Evolutionary conservation across 441 rosid genomes (phyloP).

Genomic region (Omphalea diandra): DNA sequence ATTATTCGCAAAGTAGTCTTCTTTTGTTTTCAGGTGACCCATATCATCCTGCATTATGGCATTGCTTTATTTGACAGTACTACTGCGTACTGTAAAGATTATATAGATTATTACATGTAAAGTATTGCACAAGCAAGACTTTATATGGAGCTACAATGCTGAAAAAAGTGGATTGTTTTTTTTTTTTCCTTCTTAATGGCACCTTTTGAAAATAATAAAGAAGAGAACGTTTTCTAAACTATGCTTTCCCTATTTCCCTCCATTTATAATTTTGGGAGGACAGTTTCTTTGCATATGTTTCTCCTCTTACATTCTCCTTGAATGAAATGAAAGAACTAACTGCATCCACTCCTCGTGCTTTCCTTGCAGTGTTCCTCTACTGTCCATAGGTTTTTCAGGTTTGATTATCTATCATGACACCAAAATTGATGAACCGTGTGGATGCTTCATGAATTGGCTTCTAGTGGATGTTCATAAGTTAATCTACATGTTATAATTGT

Average conservation of each 20-base stretch:
- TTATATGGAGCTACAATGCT: background rate
- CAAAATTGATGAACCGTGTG: background rate
- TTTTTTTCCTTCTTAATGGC: background rate
- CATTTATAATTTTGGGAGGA: background rate
- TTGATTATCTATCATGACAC: background rate
- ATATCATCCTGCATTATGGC: background rate
- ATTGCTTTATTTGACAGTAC: background rate
- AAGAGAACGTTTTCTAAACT: background rate
- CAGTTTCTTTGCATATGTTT: background rate
- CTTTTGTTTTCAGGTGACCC: background rate
- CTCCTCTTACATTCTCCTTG: background rate
- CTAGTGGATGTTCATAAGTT: constrained; percentile 1
- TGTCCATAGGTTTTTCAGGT: background rate
- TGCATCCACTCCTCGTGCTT: background rate
- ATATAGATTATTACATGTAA: background rate
- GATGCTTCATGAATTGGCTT: background rate
- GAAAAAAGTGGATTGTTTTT: background rate
- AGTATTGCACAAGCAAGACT: background rate
- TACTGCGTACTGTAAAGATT: background rate
- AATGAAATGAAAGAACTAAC: background rate
- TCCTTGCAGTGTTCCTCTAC: too few relatives aligned
- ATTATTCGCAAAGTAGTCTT: too few relatives aligned
- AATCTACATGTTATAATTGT: background rate
- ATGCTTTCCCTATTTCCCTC: background rate
- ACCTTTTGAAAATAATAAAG: background rate